These are phyloP conservation scores for Thelonectria olida DNA, from an alignment of 2,329 filamentous ascomycete genomes.

Conservation along the genomic window DNA sequence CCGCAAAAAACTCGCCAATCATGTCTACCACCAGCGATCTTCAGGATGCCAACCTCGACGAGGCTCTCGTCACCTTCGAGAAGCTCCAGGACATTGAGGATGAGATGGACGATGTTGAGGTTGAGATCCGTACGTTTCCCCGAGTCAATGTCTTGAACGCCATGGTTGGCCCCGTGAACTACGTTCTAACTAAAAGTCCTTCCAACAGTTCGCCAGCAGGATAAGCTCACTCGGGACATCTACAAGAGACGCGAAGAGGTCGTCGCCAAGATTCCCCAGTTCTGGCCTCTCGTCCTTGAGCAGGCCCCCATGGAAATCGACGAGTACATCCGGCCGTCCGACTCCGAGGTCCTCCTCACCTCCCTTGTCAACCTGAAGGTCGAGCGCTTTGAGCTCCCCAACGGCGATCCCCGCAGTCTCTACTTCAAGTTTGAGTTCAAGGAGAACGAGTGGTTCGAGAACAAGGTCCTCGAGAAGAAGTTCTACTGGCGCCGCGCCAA, in stretches of 20 bases:
- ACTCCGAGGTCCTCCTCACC: slow-evolving; percentile 76
- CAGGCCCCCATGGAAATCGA: slow-evolving; percentile 87
- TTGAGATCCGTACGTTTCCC: slow-evolving; percentile 76
- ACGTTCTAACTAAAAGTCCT: slow-evolving; percentile 4
- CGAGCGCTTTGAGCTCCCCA: slow-evolving; percentile 80
- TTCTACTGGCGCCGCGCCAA: slow-evolving; percentile 83
- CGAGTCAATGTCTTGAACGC: neutral
- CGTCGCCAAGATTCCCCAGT: slow-evolving; percentile 79
- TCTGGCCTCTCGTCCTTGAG: slow-evolving; percentile 95
- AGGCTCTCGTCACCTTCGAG: slow-evolving; percentile 69
- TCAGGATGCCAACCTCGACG: slow-evolving; percentile 45
- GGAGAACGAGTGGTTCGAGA: slow-evolving; percentile 83
- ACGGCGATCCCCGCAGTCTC: slow-evolving; percentile 83
- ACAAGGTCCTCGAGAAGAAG: slow-evolving; percentile 85
- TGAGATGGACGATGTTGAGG: slow-evolving; percentile 85
- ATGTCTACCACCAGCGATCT: slow-evolving; percentile 49
- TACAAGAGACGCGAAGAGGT: slow-evolving; percentile 80
- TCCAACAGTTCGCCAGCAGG: slow-evolving; percentile 75
- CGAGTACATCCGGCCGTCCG: slow-evolving; percentile 84
- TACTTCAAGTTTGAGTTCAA: slow-evolving; percentile 80
- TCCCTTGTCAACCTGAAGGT: slow-evolving; percentile 76
- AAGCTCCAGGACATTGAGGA: slow-evolving; percentile 82
- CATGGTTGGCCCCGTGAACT: neutral
- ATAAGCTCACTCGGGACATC: slow-evolving; percentile 72
- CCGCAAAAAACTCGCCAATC: slow-evolving; percentile 25